Percentiles rank a stretch among this genome's conserved stretches.
These are phyloP conservation scores for Stromatinia cepivora DNA, from an alignment of 2,329 filamentous ascomycete species.

Conservation along the genomic window DNA sequence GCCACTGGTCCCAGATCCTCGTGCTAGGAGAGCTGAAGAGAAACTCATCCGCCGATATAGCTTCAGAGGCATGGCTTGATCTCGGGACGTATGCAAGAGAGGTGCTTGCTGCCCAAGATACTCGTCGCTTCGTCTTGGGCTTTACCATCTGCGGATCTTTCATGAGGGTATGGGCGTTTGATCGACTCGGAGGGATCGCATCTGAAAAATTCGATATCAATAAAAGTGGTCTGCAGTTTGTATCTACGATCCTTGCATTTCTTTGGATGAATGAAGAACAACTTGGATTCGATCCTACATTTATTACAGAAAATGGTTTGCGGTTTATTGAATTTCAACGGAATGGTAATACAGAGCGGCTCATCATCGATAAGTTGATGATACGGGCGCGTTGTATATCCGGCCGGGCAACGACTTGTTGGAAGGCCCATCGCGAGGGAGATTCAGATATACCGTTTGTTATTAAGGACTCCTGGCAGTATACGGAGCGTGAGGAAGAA, in stretches of 20 bases:
- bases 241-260: slow-evolving; percentile 42
- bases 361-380: no score
- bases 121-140: not conserved
- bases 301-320: no score
- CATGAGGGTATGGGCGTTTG: slow-evolving; percentile 40
- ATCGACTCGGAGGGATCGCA: slow-evolving; percentile 41
- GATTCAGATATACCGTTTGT: slow-evolving; percentile 42
- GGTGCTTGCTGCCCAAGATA: not conserved
- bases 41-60: slow-evolving; percentile 25
- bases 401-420: slow-evolving; percentile 49
- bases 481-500: slow-evolving; percentile 46
- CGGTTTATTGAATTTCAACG: no score
- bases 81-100: not conserved
- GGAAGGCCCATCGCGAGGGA: slow-evolving; percentile 46
- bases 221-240: slow-evolving; percentile 27
- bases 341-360: no score
- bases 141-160: slow-evolving; percentile 1
- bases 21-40: slow-evolving; percentile 34
- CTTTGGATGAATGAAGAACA: no score
- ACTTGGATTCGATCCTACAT: no score
- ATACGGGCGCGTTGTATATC: no score
- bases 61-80: no score
- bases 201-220: slow-evolving; percentile 32
- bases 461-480: slow-evolving; percentile 51
- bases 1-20: not conserved